Evolutionary conservation across 495 filamentous ascomycete genomes (phyloP).

Genomic region (Neurospora sp.): DNA sequence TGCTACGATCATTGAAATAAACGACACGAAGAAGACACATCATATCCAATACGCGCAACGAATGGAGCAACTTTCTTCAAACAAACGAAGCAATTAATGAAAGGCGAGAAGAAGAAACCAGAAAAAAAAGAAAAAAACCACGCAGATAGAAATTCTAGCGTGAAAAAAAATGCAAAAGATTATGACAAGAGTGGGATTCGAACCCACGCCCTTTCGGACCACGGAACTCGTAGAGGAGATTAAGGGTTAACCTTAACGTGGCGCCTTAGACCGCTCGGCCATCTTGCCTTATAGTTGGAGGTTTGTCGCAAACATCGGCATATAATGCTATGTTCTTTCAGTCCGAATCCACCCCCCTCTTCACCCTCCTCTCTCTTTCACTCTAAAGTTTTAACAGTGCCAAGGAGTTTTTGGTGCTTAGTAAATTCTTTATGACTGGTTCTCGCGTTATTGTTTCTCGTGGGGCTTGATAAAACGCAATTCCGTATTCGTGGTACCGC

Average conservation of each 20-base stretch:
- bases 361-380: background rate
- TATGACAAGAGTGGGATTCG: constrained; percentile 11
- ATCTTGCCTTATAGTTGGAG: constrained; percentile 9
- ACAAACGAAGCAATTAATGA: background rate
- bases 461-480: background rate
- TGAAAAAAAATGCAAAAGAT: background rate
- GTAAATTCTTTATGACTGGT: background rate
- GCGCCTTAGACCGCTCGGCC: constrained; percentile 19
- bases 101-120: background rate
- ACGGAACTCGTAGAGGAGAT: constrained; percentile 2
- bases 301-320: too few relatives aligned
- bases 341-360: background rate
- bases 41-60: too few relatives aligned
- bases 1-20: too few relatives aligned
- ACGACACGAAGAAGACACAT: too few relatives aligned
- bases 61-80: too few relatives aligned
- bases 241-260: constrained; percentile 19
- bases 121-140: too few relatives aligned
- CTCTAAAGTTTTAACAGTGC: background rate
- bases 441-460: fast-evolving
- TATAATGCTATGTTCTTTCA: too few relatives aligned
- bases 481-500: background rate
- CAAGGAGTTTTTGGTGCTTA: background rate
- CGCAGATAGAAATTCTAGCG: too few relatives aligned
- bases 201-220: constrained; percentile 9